phyloP scores from a whole-genome alignment of 331 rosid species.

The Arachis monticola region DNA sequence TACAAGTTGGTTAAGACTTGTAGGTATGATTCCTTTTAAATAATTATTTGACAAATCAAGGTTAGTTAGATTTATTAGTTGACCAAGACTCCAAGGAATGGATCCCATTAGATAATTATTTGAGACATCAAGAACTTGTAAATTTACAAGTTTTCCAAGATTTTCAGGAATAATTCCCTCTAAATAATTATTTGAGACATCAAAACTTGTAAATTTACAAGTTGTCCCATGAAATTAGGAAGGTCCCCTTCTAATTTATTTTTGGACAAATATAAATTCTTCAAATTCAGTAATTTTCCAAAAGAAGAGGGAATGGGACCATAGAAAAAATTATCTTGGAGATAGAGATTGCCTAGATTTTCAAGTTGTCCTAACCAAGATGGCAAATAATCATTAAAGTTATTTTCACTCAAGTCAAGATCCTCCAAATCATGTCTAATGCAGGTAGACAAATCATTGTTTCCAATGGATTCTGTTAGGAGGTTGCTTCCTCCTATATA shows the following conservation, averaged over 20 bases:
- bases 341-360: not conserved
- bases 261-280: accelerated
- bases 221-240: too few relatives aligned
- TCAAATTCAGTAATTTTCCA: not conserved
- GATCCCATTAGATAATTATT: not conserved
- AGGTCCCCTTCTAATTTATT: not conserved
- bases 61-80: not conserved
- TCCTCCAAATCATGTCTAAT: conserved; percentile 1
- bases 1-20: not conserved
- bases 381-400: conserved; percentile 27
- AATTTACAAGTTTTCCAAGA: not conserved
- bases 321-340: not conserved
- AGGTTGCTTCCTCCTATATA: conserved; percentile 14
- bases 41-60: conserved; percentile 40
- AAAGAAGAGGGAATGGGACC: conserved; percentile 30
- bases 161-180: conserved; percentile 17
- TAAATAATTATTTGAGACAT: conserved; percentile 10
- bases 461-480: not conserved
- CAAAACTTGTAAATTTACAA: not conserved
- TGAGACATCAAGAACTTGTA: not conserved
- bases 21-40: conserved; percentile 29
- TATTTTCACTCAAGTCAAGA: conserved; percentile 23
- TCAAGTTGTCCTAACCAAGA: conserved; percentile 36
- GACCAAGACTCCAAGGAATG: conserved; percentile 23
- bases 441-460: not conserved